Conservation (phyloP, 495 filamentous ascomycete species). For the Aspergillus kassunensis region DNA sequence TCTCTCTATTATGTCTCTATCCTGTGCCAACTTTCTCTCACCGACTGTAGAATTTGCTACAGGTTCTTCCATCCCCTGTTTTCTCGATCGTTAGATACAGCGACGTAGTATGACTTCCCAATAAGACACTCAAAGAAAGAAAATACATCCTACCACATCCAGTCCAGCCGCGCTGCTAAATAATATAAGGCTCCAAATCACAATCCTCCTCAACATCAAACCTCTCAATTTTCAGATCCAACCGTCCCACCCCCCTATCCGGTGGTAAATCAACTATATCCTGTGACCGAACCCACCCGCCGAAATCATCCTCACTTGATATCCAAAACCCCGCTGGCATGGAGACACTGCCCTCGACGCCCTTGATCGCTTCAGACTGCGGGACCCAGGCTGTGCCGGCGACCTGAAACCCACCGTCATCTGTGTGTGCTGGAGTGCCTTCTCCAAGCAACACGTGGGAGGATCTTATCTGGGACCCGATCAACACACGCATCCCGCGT, state of each 20-base stretch:
- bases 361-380: not conserved
- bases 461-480: not conserved
- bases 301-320: not conserved
- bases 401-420: not conserved
- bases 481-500: not conserved
- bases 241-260: not conserved
- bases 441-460: not conserved
- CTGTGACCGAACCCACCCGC: not conserved
- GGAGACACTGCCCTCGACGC: not conserved
- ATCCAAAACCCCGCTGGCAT: not conserved
- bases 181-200: not conserved
- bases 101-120: no score
- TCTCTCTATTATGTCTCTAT: no score
- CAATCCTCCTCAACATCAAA: slow-evolving; percentile 1
- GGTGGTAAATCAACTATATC: not conserved
- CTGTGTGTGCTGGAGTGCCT: not conserved
- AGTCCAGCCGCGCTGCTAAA: no score
- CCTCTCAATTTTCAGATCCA: not conserved
- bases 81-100: no score
- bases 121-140: no score
- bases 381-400: not conserved
- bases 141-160: no score
- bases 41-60: no score
- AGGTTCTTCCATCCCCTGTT: no score
- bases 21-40: no score